These are phyloP conservation scores for Phlegmacium glaucopus DNA, from an alignment of 768 basidiomycete species.

Conservation along the genomic window DNA sequence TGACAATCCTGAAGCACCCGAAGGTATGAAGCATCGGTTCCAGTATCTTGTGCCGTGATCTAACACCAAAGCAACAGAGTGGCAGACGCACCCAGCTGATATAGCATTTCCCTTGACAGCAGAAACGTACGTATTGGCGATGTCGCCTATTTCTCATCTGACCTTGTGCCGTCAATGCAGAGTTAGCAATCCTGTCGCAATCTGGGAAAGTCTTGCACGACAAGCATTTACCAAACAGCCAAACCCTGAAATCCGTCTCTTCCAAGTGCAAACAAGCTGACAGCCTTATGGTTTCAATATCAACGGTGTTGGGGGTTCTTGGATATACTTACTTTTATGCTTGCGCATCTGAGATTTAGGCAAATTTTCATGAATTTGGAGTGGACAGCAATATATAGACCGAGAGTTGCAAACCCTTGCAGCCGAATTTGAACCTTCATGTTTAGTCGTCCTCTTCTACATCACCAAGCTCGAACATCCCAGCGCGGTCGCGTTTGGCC, in stretches of 20 bases:
- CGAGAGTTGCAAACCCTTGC: background rate
- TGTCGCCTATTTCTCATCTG: background rate
- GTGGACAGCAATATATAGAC: too few relatives aligned
- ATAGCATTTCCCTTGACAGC: conserved; percentile 48
- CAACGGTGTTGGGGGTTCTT: too few relatives aligned
- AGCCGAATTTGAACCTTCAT: background rate
- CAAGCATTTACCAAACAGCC: conserved; percentile 2
- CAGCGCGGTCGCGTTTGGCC: conserved; percentile 73
- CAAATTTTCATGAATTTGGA: too few relatives aligned
- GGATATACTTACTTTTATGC: too few relatives aligned
- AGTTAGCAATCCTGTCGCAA: conserved; percentile 51
- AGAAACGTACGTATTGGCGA: conserved; percentile 37
- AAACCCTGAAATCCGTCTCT: background rate
- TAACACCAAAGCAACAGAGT: conserved; percentile 33
- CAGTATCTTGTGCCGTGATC: background rate
- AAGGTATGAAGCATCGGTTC: conserved; percentile 38
- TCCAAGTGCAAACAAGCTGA: conserved; percentile 5
- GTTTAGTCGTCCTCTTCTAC: conserved; percentile 74
- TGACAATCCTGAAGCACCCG: conserved; percentile 46
- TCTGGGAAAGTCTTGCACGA: conserved; percentile 47
- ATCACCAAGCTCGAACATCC: conserved; percentile 93
- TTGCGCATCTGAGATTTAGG: too few relatives aligned
- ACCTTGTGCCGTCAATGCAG: conserved; percentile 22
- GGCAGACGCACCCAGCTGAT: conserved; percentile 55
- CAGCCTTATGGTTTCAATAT: background rate